Evolutionary conservation across 805 yeast species (phyloP), one percentile per base, ranked within the genome.

Genomic region (Pichia rugopelliculosa): DNA sequence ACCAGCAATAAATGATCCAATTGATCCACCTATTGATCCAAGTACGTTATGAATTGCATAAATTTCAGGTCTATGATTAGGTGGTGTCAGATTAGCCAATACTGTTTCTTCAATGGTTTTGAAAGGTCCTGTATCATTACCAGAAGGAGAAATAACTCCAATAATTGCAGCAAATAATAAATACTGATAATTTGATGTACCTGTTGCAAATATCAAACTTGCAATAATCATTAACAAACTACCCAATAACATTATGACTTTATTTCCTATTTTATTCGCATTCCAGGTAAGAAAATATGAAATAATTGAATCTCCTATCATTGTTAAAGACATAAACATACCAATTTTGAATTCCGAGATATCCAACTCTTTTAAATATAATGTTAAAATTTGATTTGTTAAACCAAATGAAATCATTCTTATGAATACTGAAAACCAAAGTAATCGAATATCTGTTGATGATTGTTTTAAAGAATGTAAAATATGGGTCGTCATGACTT

Each of bases 81-180:
- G 74, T 0, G 83, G 80, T 0, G 95, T 83, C 53, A 88, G 66
- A 62, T 86, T 91, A 0, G 96, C 93, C 43, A 88, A 71, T 36
- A 86, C 75, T 1, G 91, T 80, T 59, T 87, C 96, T 61, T 88
- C 96, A 25, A 88, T 80, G 0, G 93, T 79, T 59, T 85, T 83
- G 64, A 88, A 88, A 0, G 96, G 96, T 0, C 96, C 96, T 0
- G 90, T 87, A 59, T 88, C 96, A 58, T 83, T 89, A 22, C 96
- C 95, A 25, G 87, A 79, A 2, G 96, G 93, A 2, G 95, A 85
- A 8, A 88, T 84, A 17, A 88, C 96, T 1, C 96, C 96, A 26
- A 86, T 49, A 2, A 86, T 75, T 2, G 96, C 93, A 9, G 93
- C 93, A 2, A 72, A 22, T 20, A 88, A 66, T 36, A 88, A 68